These are phyloP conservation scores for Sutorius australiensis DNA, from an alignment of 768 basidiomycete genomes.

Conservation along the genomic window DNA sequence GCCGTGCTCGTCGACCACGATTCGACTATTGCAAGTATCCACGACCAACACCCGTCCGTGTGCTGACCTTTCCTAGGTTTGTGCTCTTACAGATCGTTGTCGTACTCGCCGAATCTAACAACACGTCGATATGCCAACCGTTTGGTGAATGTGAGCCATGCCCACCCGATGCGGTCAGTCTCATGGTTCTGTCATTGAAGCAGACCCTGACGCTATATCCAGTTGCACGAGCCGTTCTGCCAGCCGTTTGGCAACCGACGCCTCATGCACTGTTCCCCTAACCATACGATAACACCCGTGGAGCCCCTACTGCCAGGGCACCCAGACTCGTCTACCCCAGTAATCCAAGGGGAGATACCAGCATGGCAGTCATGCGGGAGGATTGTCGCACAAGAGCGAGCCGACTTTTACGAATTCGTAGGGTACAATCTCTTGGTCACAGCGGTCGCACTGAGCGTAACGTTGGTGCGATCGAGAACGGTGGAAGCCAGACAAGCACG, in stretches of 20 bases:
- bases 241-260: constrained; percentile 94
- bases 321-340: constrained; percentile 8
- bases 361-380: constrained; percentile 96
- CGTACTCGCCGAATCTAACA: constrained; percentile 6
- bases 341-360: constrained; percentile 52
- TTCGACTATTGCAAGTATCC: constrained; percentile 7
- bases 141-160: constrained; percentile 62
- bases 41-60: not conserved
- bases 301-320: constrained; percentile 15
- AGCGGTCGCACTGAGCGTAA: constrained; percentile 56
- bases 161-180: constrained; percentile 56
- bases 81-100: constrained; percentile 8
- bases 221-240: constrained; percentile 88
- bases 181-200: constrained; percentile 3
- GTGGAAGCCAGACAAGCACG: constrained; percentile 73
- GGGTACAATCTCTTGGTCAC: constrained; percentile 79
- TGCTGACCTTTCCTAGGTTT: constrained; percentile 8
- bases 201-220: constrained; percentile 5
- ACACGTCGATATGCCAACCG: constrained; percentile 41
- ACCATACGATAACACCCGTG: constrained; percentile 27
- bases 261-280: constrained; percentile 70
- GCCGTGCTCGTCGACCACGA: constrained; percentile 13
- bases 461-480: constrained; percentile 65
- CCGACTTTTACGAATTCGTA: constrained; percentile 88
- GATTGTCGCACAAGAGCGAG: constrained; percentile 71